Base-by-base conservation (phyloP, 2,329 filamentous ascomycete genomes). In the Neofusicoccum cordaticola region DNA sequence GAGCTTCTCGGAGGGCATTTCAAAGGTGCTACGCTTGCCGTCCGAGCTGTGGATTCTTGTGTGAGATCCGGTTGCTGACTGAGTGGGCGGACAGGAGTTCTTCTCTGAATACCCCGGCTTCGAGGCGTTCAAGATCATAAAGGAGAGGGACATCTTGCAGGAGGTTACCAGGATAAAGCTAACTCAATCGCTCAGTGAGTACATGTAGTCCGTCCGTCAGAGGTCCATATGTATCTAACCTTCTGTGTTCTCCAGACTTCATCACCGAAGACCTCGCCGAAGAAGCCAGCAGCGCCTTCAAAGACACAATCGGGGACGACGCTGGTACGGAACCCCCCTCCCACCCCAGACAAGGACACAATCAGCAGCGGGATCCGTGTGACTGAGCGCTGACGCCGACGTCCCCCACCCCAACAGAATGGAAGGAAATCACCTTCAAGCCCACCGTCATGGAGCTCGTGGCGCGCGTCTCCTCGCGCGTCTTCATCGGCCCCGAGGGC, bases 391-490 rank as follows among this genome's bases (percentile, higher is more conserved):
- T 22, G 22, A 22, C 22, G 3, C 22, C 22, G 22, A 22, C 22
- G 2, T 22, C 2, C 22, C 2, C 3, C 22, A 22, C 22, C 22
- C 22, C 22, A 3, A 22, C 53, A 66, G 67, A 67, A 8, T 68
- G 65, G 66, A 39, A 64, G 11, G 41, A 63, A 9, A 52, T 62
- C 9, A 13, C 19, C 12, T 19, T 66, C n/a, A 53, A 51, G 27
- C 45, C 22, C 5, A n/a, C 39, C 27, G 15, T 84, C 48, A 76
- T 86, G 2, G 77, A 82, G 22, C 78, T 82, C 3, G 76, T 88
- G 11, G 81, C 85, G 6, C 81, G 84, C 1, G 69, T 87, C 22
- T 85, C 83, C 31, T 83, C 85, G 1, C 77, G 81, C 19, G 79
- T 83, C 4, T 86, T 86, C 67, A 80, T 86, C 7, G 85, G 85